A percentile compares a stretch with the other conserved stretches of the same genome.
Conservation (phyloP, 2,329 filamentous ascomycete genomes). For the Neurospora sp. region DNA sequence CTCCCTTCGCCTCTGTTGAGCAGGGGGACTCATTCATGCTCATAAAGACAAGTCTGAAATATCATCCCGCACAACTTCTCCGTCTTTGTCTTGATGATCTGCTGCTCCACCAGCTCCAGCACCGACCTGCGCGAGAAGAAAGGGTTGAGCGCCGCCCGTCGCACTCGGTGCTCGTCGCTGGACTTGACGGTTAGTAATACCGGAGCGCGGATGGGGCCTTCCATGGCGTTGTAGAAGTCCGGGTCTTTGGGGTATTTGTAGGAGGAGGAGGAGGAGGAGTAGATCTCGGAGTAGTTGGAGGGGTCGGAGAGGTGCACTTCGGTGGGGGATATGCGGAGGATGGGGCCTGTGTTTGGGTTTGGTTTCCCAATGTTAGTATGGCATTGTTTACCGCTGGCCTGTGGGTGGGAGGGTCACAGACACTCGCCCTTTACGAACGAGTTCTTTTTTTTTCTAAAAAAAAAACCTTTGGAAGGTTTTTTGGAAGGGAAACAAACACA, state of each 20-base stretch:
- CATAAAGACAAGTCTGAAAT: not conserved
- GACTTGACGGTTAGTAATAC: conserved; percentile 10
- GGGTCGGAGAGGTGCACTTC: conserved; percentile 21
- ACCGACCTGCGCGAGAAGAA: conserved; percentile 21
- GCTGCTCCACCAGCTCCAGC: conserved; percentile 19
- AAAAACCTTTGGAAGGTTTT: no score
- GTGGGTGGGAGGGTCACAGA: no score
- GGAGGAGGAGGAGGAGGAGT: conserved; percentile 5
- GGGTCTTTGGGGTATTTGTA: conserved; percentile 14
- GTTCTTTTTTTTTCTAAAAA: no score
- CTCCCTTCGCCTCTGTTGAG: not conserved
- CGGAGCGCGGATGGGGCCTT: conserved; percentile 3
- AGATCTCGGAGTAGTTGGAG: conserved; percentile 17
- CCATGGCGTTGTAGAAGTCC: conserved; percentile 10
- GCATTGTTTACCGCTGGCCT: no score
- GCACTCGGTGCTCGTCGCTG: conserved; percentile 13
- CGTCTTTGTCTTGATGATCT: conserved; percentile 15
- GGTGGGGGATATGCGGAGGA: conserved; percentile 20
- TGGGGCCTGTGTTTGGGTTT: conserved; percentile 7
- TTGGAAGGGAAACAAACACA: no score
- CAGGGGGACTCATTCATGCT: not conserved
- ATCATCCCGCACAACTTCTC: conserved; percentile 2
- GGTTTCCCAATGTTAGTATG: not conserved
- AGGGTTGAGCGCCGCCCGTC: conserved; percentile 15
- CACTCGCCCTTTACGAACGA: no score